phyloP scores from a whole-genome alignment of 2,329 filamentous ascomycete genomes.

The Rutstroemia sydowiana region DNA sequence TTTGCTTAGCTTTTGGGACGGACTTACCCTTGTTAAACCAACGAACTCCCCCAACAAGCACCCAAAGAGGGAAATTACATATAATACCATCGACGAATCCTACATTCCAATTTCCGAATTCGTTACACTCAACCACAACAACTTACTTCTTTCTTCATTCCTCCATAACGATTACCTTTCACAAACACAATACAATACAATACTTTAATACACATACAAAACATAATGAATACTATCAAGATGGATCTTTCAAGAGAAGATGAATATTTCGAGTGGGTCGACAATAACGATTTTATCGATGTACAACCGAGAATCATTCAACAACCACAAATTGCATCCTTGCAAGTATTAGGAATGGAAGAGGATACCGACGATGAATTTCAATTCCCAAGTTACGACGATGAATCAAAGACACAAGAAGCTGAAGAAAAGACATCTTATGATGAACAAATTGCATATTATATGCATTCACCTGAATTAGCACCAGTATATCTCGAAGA shows the following conservation, averaged over 20 bases:
- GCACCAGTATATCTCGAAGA: conserved; percentile 18
- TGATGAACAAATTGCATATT: conserved; percentile 34
- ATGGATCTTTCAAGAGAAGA: conserved; percentile 8
- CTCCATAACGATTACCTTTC: too few species aligned
- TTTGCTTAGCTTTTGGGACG: too few species aligned
- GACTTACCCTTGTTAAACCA: too few species aligned
- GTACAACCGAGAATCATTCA: conserved; percentile 3
- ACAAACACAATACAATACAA: too few species aligned
- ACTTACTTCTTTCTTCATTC: too few species aligned
- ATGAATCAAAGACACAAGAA: conserved; percentile 8
- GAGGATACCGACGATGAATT: conserved; percentile 74
- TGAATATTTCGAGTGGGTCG: conserved; percentile 9
- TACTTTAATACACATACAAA: too few species aligned
- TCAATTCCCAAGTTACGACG: conserved; percentile 36
- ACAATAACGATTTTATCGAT: conserved; percentile 1
- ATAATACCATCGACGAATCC: too few species aligned
- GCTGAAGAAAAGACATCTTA: conserved; percentile 22
- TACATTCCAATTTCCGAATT: too few species aligned
- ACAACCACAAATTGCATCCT: conserved; percentile 2
- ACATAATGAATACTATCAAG: too few species aligned
- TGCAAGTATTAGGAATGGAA: conserved; percentile 34
- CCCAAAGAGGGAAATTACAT: too few species aligned
- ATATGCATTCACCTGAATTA: conserved; percentile 55
- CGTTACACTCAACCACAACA: too few species aligned
- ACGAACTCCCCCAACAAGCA: too few species aligned